Conservation (phyloP, 2,329 filamentous ascomycete species). For the Truncatella angustata region DNA sequence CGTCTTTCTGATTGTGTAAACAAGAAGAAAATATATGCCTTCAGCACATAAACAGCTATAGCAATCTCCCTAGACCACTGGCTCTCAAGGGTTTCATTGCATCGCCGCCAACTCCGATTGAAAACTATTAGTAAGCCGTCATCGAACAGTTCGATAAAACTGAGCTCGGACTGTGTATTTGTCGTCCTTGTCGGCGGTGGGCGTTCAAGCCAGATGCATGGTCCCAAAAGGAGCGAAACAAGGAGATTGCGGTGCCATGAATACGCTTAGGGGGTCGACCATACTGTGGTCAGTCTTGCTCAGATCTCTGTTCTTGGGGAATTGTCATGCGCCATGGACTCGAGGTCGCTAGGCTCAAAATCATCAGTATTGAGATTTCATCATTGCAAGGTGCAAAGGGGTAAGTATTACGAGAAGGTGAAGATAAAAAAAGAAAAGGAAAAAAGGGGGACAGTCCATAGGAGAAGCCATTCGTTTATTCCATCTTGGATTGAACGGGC, state of each 20-base stretch:
- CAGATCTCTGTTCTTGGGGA: conserved; percentile 50
- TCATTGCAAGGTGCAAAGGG: conserved; percentile 24
- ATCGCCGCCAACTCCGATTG: conserved; percentile 48
- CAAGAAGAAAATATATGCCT: conserved; percentile 14
- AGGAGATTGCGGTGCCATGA: conserved; percentile 9
- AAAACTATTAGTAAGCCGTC: conserved; percentile 44
- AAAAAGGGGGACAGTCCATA: too few relatives aligned
- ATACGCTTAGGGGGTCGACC: conserved; percentile 13
- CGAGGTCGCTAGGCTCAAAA: conserved; percentile 15
- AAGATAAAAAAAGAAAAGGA: not conserved
- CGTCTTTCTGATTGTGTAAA: conserved; percentile 19
- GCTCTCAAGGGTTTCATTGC: conserved; percentile 17
- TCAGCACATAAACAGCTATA: conserved; percentile 7
- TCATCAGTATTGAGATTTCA: conserved; percentile 17
- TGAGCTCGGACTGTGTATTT: conserved; percentile 20
- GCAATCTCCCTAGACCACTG: conserved; percentile 16
- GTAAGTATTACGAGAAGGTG: not conserved
- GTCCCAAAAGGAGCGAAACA: not conserved
- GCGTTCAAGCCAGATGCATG: not conserved
- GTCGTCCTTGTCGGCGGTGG: conserved; percentile 26
- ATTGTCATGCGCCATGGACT: conserved; percentile 28
- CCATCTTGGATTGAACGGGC: too few relatives aligned
- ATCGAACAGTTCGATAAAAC: conserved; percentile 16
- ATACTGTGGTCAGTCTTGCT: conserved; percentile 30
- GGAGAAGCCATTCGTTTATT: too few relatives aligned